Evolutionary conservation across 495 filamentous ascomycete species (phyloP).

Genomic region (Aspergillus coremiiformis): DNA sequence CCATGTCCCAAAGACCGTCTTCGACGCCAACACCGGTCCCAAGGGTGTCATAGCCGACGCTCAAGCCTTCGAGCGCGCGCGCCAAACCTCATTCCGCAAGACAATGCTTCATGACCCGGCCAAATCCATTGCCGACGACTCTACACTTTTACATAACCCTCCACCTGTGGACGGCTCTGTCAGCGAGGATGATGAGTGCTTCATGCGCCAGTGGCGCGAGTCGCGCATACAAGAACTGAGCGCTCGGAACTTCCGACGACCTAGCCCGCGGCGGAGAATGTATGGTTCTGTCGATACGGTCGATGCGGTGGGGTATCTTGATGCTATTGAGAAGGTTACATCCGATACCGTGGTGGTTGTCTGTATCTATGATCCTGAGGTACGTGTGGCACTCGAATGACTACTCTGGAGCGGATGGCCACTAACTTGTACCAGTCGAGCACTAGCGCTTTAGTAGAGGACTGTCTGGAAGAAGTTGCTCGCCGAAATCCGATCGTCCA

Average conservation of each 20-base stretch:
- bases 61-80: conserved; percentile 77
- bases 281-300: conserved; percentile 77
- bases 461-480: conserved; percentile 66
- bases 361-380: conserved; percentile 85
- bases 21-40: conserved; percentile 85
- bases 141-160: conserved; percentile 37
- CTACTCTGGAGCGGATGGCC: background rate
- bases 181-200: conserved; percentile 67
- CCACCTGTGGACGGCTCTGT: conserved; percentile 28
- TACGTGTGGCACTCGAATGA: conserved; percentile 31
- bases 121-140: conserved; percentile 38
- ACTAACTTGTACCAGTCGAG: conserved; percentile 48
- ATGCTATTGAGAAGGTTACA: conserved; percentile 85
- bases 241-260: conserved; percentile 44
- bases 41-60: conserved; percentile 98
- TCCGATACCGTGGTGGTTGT: conserved; percentile 86
- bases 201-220: conserved; percentile 76
- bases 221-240: conserved; percentile 71
- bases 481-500: conserved; percentile 59
- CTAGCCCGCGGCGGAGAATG: conserved; percentile 60
- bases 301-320: conserved; percentile 84
- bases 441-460: conserved; percentile 68
- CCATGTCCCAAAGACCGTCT: conserved; percentile 52
- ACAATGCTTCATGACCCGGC: conserved; percentile 33
- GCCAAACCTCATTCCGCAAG: conserved; percentile 52